Evolutionary conservation across 1,284 basidiomycete genomes (phyloP).

Genomic region (Laetiporus sulphureus): DNA sequence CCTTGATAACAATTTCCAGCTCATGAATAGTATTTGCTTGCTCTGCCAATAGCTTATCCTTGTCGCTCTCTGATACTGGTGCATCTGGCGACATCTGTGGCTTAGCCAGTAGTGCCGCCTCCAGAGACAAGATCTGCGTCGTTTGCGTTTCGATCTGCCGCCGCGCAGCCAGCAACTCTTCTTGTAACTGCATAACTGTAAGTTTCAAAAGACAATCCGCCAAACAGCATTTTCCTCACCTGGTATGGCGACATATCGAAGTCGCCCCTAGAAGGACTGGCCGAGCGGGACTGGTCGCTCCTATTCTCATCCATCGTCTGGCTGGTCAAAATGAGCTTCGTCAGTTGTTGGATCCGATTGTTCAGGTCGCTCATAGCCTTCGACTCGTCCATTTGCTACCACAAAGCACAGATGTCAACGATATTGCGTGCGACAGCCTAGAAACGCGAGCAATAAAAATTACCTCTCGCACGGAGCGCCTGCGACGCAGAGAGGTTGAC

Average conservation of each 20-base stretch:
- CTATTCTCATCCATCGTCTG: constrained; percentile 67
- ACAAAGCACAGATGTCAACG: neutral
- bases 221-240: constrained; percentile 34
- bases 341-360: constrained; percentile 75
- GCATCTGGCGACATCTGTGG: constrained; percentile 53
- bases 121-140: constrained; percentile 75
- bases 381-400: constrained; percentile 69
- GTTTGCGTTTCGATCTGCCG: constrained; percentile 71
- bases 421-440: too few species aligned
- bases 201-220: too few species aligned
- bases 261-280: constrained; percentile 77
- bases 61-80: constrained; percentile 60
- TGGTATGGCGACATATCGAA: constrained; percentile 83
- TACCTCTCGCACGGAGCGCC: constrained; percentile 68
- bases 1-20: constrained; percentile 61
- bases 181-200: constrained; percentile 55
- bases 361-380: constrained; percentile 79
- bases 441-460: constrained; percentile 4
- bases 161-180: constrained; percentile 74
- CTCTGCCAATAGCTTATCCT: constrained; percentile 62
- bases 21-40: constrained; percentile 66
- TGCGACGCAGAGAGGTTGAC: constrained; percentile 43
- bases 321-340: constrained; percentile 82
- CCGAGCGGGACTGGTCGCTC: constrained; percentile 64
- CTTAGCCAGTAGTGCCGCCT: constrained; percentile 60